Conservation (phyloP, 192 early-diverging fungal species). For the Fimicolochytrium jonesii region DNA sequence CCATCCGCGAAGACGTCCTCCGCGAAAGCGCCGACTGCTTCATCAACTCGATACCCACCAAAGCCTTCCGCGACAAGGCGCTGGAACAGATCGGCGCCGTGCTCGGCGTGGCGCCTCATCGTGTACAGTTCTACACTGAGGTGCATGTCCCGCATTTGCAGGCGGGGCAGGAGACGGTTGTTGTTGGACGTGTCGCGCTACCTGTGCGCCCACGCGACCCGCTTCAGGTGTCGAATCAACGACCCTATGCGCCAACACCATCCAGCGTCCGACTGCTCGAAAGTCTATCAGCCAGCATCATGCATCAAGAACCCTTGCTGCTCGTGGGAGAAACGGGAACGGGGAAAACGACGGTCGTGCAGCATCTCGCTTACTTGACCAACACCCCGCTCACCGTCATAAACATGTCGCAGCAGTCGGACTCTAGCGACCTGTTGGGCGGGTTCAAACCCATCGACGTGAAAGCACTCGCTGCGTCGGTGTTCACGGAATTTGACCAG, state of each 20-base stretch:
- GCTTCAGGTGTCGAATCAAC: background rate
- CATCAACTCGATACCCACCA: slow-evolving; percentile 72
- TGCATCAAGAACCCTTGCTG: slow-evolving; percentile 78
- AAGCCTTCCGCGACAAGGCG: slow-evolving; percentile 57
- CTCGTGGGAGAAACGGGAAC: slow-evolving; percentile 97
- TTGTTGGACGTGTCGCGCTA: slow-evolving; percentile 46
- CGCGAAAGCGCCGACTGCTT: slow-evolving; percentile 87
- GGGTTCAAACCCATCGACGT: slow-evolving; percentile 96
- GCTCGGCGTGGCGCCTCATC: slow-evolving; percentile 62
- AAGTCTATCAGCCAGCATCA: slow-evolving; percentile 74
- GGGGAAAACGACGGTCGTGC: slow-evolving; percentile 95
- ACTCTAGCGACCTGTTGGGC: slow-evolving; percentile 89
- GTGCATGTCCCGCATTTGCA: slow-evolving; percentile 63
- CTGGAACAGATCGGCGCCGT: slow-evolving; percentile 61
- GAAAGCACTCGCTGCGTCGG: slow-evolving; percentile 66
- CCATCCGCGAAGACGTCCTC: slow-evolving; percentile 64
- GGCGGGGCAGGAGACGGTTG: slow-evolving; percentile 23
- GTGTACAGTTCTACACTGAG: slow-evolving; percentile 66
- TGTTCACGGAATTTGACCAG: slow-evolving; percentile 80
- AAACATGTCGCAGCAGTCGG: slow-evolving; percentile 95
- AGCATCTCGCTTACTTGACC: slow-evolving; percentile 79
- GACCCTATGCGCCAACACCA: slow-evolving; percentile 84
- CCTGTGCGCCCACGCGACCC: slow-evolving; percentile 36
- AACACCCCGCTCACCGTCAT: slow-evolving; percentile 77
- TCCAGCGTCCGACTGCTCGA: slow-evolving; percentile 79